Evolutionary conservation across 176 grass and related monocot genomes (phyloP), one percentile per base, ranked within the genome.

Genomic region (Zoysia japonica): DNA sequence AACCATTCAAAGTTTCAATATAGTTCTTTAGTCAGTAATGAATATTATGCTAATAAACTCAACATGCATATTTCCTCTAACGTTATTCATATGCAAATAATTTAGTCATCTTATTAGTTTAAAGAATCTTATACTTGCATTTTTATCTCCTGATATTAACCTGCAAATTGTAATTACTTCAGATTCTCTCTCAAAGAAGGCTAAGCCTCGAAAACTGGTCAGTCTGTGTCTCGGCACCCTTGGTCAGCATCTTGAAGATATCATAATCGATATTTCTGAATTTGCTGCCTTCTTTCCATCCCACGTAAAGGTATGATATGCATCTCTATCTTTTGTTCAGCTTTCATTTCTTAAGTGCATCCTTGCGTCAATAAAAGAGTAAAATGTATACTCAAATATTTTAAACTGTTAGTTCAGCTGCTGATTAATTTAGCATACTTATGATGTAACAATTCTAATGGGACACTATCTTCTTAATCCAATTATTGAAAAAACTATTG

Each of bases 231-330:
- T 99, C 79, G 92, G 96, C 49, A 80, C 92, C 71, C 90, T 99
- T 8, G 96, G 96, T 20, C 71, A 93, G 84, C 76, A 95, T 99
- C 85, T 99, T 68, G 88, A 99, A 77, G 90, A 99, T 64, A 92
- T 99, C 56, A 86, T 89, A 47, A 16, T 75, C 55, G 90, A 95
- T 92, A 90, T 95, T 66, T 84, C 86, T 54, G 96, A 99, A 68
- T 84, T 95, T 9, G 67, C 84, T 45, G 72, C 71, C 76, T 85
- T 70, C 57, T 89, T 99, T 91, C 92, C 96, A 52, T 75, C 96
- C 57, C 86, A 95, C 68, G 91, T 99, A 75, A 99, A 95, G 96
- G 96, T 99, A 92, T 40, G 11, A 74, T 72, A 60, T 60, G 49
- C 3, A 48, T 70, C 15, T 20, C 2, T 68, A 45, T 2, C 11